Base-by-base conservation (phyloP, 2,329 filamentous ascomycete genomes). In the Davidsoniella eucalypti region DNA sequence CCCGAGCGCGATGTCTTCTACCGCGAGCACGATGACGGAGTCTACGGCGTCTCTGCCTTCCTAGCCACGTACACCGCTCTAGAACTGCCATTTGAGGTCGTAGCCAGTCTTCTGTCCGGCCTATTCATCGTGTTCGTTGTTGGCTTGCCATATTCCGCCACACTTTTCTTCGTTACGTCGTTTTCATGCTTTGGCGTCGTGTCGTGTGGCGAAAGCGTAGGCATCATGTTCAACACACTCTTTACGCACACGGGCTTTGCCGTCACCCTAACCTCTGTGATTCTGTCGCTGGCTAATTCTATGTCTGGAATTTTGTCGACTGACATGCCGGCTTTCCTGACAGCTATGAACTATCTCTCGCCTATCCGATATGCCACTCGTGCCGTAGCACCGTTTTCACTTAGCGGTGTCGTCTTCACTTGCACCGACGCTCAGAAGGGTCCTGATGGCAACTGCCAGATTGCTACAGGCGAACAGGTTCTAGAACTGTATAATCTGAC, bases 191-290 rank as follows among this genome's bases (percentile, higher is more conserved):
- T 87, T 58, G 82, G 78, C 56, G 75, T 87, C 50, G 80, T 85
- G 14, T 80, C 69, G 49, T 86, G 81, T 58, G 84, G 84, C 23
- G 84, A 87, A 66, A 82, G 77, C 49, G 59, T 87, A 1, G 83
- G 84, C 1, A 87, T 88, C 59, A 78, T 86, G 65, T 87, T 87
- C 68, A 86, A 86, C 64, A 87, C 82, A 0, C 65, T 87, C 7
- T 84, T 87, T 60, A 63, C 61, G 6, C 82, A 87, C 59, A 83
- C 81, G 0, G 84, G 84, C 2, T 87, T 87, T 60, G 81, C 82
- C 0, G 76, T 87, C 52, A 86, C 84, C 56, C 64, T 85, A 51
- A 85, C 81, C 55, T 78, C 74, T 1, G 72, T 85, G 40, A 68
- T 87, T 16, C 68, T 88, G 3, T 79, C 77, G 0, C 73, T 88